These are phyloP conservation scores for Bretschneidera sinensis DNA, from an alignment of 345 rosid genomes.

Conservation along the genomic window DNA sequence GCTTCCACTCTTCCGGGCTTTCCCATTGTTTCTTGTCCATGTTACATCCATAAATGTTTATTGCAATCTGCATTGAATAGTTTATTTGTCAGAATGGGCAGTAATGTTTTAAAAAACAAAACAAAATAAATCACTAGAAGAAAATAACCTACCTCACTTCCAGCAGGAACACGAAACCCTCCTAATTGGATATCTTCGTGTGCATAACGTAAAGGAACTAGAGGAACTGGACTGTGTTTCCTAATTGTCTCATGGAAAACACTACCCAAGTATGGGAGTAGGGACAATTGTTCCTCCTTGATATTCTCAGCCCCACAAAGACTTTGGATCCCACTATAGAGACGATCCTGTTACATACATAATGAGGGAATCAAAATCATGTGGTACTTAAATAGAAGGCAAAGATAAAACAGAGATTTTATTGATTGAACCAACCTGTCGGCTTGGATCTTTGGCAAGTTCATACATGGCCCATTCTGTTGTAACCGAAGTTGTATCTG, in stretches of 20 bases:
- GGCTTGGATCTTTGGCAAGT: conserved; percentile 59
- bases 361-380: background rate
- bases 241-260: conserved; percentile 84
- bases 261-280: conserved; percentile 54
- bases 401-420: too few species aligned
- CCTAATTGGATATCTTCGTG: conserved; percentile 78
- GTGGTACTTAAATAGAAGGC: too few species aligned
- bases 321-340: conserved; percentile 37
- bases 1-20: conserved; percentile 62
- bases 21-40: conserved; percentile 78
- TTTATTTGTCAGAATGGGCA: too few species aligned
- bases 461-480: conserved; percentile 91
- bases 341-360: conserved; percentile 40
- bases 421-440: conserved; percentile 38
- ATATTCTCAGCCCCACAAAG: conserved; percentile 54
- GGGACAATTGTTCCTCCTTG: conserved; percentile 57
- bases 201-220: conserved; percentile 62
- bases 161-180: conserved; percentile 64
- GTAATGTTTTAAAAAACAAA: too few species aligned
- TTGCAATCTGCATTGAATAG: conserved; percentile 54
- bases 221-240: conserved; percentile 69
- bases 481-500: conserved; percentile 75
- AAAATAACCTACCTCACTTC: conserved; percentile 51
- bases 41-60: conserved; percentile 88
- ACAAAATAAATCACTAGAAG: background rate